Conservation (phyloP, 192 early-diverging fungal species). For the Spizellomyces sp. region DNA sequence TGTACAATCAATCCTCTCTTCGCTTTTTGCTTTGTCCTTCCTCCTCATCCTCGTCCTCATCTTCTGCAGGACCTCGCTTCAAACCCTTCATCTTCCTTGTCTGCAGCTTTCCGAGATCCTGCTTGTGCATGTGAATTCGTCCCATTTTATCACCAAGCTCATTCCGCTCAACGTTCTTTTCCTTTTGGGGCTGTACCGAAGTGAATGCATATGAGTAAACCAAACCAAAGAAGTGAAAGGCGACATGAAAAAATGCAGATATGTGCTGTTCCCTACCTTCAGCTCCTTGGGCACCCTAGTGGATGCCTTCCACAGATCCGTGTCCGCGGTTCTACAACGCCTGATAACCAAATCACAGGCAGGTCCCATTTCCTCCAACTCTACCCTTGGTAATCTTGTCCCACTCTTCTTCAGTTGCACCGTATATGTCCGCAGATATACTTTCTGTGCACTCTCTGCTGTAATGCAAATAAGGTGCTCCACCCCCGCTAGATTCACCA, state of each 20-base stretch:
- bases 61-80: conserved; percentile 59
- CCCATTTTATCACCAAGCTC: conserved; percentile 92
- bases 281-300: conserved; percentile 84
- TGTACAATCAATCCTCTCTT: not conserved
- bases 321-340: conserved; percentile 69
- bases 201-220: conserved; percentile 4
- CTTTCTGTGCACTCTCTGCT: conserved; percentile 59
- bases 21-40: not conserved
- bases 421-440: conserved; percentile 84
- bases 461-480: conserved; percentile 88
- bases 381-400: conserved; percentile 81
- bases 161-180: conserved; percentile 90
- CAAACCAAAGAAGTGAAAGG: not conserved
- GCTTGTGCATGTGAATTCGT: conserved; percentile 88
- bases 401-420: conserved; percentile 84
- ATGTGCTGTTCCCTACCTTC: conserved; percentile 52
- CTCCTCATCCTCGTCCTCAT: conserved; percentile 43
- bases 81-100: conserved; percentile 99
- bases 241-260: conserved; percentile 3
- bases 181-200: conserved; percentile 67
- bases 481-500: conserved; percentile 82
- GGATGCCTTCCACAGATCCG: conserved; percentile 84
- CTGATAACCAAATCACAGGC: conserved; percentile 78
- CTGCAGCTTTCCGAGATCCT: conserved; percentile 91
- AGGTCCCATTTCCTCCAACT: conserved; percentile 94